Conservation (phyloP, 441 rosid genomes). For the Viola pubescens region DNA sequence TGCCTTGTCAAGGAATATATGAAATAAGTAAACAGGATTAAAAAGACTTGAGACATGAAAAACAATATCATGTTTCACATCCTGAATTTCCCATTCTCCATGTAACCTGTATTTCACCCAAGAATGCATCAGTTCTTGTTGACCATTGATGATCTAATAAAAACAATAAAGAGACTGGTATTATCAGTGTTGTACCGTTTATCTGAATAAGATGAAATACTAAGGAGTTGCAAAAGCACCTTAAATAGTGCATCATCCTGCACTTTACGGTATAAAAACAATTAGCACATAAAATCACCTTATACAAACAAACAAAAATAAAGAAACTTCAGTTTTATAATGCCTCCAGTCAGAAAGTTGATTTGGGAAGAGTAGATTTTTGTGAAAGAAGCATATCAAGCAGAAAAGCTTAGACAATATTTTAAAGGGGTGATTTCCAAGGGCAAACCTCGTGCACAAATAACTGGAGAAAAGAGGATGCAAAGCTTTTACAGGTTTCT, state of each 20-base stretch:
- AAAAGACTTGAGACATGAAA: slow-evolving; percentile 40
- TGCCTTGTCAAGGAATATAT: slow-evolving; percentile 73
- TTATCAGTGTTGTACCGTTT: slow-evolving; percentile 37
- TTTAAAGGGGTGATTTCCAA: not conserved
- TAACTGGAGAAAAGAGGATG: slow-evolving; percentile 58
- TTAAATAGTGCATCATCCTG: slow-evolving; percentile 82
- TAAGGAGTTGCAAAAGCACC: slow-evolving; percentile 60
- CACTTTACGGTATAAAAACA: slow-evolving; percentile 20
- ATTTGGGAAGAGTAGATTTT: not conserved
- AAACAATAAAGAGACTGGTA: slow-evolving; percentile 17
- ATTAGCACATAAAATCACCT: slow-evolving; percentile 7
- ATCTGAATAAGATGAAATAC: slow-evolving; percentile 27
- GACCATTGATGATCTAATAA: slow-evolving; percentile 8
- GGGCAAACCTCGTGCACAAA: slow-evolving; percentile 66
- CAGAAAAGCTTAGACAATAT: not conserved
- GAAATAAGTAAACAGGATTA: slow-evolving; percentile 63
- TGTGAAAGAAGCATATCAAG: slow-evolving; percentile 1
- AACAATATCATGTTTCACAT: slow-evolving; percentile 28
- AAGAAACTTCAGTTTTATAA: not conserved
- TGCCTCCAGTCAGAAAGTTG: not conserved
- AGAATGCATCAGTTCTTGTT: slow-evolving; percentile 14
- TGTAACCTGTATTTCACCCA: slow-evolving; percentile 31
- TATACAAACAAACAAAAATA: not conserved
- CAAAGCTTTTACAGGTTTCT: slow-evolving; percentile 38
- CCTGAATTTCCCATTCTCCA: slow-evolving; percentile 26